Evolutionary conservation across 768 basidiomycete genomes (phyloP).

Genomic region (Suillus lakei): DNA sequence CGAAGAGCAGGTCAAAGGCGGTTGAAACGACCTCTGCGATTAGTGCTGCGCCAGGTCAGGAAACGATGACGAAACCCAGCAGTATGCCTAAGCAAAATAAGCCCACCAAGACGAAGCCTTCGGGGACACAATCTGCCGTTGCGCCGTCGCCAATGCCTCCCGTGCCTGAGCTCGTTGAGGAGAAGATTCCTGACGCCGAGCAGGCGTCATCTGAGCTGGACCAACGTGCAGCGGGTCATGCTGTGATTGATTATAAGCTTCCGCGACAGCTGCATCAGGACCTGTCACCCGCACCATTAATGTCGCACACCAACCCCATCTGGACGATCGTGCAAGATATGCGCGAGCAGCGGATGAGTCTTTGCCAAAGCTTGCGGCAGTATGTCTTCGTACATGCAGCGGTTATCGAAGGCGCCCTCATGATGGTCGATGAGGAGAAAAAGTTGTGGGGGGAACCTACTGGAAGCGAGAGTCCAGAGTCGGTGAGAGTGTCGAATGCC

Average conservation of each 20-base stretch:
- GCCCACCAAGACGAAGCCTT: conserved; percentile 4
- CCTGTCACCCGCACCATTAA: conserved; percentile 61
- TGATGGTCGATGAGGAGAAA: conserved; percentile 76
- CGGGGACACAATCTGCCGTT: too few species aligned
- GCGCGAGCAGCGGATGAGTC: conserved; percentile 94
- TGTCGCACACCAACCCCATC: conserved; percentile 75
- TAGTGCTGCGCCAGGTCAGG: not conserved
- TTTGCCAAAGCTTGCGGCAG: conserved; percentile 93
- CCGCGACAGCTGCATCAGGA: conserved; percentile 63
- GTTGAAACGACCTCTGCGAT: conserved; percentile 11
- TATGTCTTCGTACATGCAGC: conserved; percentile 93
- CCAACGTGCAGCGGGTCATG: conserved; percentile 15
- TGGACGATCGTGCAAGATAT: conserved; percentile 88
- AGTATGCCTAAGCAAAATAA: conserved; percentile 1
- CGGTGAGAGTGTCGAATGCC: conserved; percentile 8
- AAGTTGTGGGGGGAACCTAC: conserved; percentile 37
- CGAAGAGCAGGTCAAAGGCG: not conserved
- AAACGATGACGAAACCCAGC: conserved; percentile 4
- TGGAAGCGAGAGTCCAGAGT: conserved; percentile 25
- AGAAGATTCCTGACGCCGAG: conserved; percentile 4
- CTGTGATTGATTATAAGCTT: conserved; percentile 57
- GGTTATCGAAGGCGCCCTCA: conserved; percentile 78
- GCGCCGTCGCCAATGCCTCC: conserved; percentile 3
- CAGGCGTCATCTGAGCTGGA: conserved; percentile 14
- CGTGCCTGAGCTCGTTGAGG: conserved; percentile 4